These are phyloP conservation scores for Fallopia convolvulus DNA, from an alignment of 148 eudicot species.

Conservation along the genomic window DNA sequence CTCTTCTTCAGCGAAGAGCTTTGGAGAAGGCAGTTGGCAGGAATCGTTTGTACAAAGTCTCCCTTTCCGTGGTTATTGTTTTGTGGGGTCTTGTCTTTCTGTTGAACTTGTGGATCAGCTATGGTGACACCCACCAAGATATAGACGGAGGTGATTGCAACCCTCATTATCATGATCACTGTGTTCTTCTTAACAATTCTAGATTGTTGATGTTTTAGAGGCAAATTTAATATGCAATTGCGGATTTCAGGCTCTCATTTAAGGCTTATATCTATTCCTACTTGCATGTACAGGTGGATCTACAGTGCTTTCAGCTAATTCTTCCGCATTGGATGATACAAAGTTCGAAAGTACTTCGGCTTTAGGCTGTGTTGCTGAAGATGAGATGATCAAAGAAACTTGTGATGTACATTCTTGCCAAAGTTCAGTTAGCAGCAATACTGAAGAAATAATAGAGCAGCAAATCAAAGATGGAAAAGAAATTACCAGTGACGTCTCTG, in stretches of 20 bases:
- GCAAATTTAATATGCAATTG: not conserved
- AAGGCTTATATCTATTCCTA: not conserved
- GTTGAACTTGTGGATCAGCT: slow-evolving; percentile 64
- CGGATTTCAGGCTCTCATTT: slow-evolving; percentile 9
- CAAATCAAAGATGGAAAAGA: slow-evolving; percentile 16
- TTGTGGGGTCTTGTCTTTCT: slow-evolving; percentile 81
- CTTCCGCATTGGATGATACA: slow-evolving; percentile 45
- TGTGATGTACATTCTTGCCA: slow-evolving; percentile 22
- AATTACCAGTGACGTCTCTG: slow-evolving; percentile 4
- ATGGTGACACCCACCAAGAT: slow-evolving; percentile 33
- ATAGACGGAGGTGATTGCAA: slow-evolving; percentile 32
- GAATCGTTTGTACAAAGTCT: slow-evolving; percentile 47
- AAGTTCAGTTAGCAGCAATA: slow-evolving; percentile 17
- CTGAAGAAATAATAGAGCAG: slow-evolving; percentile 11
- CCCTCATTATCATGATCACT: not conserved
- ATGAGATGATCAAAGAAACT: slow-evolving; percentile 11
- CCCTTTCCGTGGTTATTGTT: slow-evolving; percentile 50
- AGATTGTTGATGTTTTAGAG: not conserved
- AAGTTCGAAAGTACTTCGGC: slow-evolving; percentile 15
- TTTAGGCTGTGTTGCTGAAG: not conserved
- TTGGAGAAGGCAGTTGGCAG: slow-evolving; percentile 43
- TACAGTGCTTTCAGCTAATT: not conserved
- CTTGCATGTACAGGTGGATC: slow-evolving; percentile 8
- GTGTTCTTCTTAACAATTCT: not conserved
- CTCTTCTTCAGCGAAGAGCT: slow-evolving; percentile 84